These are phyloP conservation scores for Talaromyces sp. DNA, from an alignment of 2,329 filamentous ascomycete genomes.

Conservation along the genomic window DNA sequence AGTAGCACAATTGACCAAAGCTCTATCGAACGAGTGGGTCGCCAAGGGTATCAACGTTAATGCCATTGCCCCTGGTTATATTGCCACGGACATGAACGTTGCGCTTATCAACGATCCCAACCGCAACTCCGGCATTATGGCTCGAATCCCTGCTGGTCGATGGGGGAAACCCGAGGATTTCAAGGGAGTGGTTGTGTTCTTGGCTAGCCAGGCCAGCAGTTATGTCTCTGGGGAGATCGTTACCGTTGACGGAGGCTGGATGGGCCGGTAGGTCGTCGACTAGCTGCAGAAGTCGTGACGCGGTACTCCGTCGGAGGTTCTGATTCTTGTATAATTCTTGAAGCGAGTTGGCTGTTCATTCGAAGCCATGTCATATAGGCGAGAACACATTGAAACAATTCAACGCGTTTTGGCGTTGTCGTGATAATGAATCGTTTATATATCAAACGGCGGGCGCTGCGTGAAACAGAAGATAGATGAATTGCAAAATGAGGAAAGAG, in stretches of 20 bases:
- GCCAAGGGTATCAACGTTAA: conserved; percentile 77
- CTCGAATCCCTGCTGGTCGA: conserved; percentile 74
- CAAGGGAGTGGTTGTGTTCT: conserved; percentile 73
- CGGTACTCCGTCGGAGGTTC: background rate
- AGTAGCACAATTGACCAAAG: conserved; percentile 79
- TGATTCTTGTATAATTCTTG: background rate
- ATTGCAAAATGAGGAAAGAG: background rate
- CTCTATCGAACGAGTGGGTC: conserved; percentile 82
- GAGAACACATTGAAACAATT: background rate
- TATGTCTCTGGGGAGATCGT: conserved; percentile 81
- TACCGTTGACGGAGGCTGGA: conserved; percentile 88
- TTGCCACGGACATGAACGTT: conserved; percentile 90
- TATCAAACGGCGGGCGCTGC: background rate
- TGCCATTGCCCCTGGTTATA: conserved; percentile 84
- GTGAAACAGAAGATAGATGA: background rate
- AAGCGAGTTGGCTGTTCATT: background rate
- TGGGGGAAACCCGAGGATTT: conserved; percentile 87
- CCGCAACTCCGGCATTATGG: conserved; percentile 68
- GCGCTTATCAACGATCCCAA: conserved; percentile 70
- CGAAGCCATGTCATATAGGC: background rate
- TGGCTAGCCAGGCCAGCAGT: conserved; percentile 70
- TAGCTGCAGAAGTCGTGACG: background rate
- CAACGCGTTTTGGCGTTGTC: background rate
- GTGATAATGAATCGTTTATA: background rate
- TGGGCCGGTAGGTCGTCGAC: conserved; percentile 73